Base-by-base conservation (phyloP, 345 rosid genomes). In the Sonneratia alba region DNA sequence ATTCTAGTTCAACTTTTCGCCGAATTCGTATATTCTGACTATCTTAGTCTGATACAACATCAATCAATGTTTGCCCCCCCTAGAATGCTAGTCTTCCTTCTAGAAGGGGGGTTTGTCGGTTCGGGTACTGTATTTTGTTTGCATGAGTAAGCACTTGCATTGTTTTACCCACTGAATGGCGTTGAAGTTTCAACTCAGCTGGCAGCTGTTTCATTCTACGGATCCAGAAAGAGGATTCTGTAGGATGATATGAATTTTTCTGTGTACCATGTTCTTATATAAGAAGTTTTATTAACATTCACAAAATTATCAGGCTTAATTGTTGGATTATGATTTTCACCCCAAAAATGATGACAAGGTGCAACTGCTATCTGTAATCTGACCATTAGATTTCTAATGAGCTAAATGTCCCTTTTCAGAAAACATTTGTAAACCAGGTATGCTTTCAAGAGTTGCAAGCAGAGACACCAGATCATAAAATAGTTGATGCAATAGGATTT, bases 401-500 rank as follows among this genome's bases (percentile, higher is more conserved):
- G 98, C 83, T 94, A 53, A 94, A 91, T 84, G 87, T 79, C 75
- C 98, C 97, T 47, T 94, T 91, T 72, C 98, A 94, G 72, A 81
- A 97, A 72, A 90, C 96, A 68, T 94, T 94, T 84, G 97, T 89
- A 75, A 88, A 86, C 76, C 98, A 94, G 98, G 98, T 93, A 85
- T 56, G 14, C n/a, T 9, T 16, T 59, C 9, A 4, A 27, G 32
- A 27, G 32, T 27, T 27, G 32, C 32, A 42, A 55, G 61, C 19
- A 55, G 16, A 53, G 59, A 53, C 8, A 7, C 5, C 45, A n/a
- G 27, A 21, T 56, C 62, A 5, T 56, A 56, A 7, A 56, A 1
- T 56, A 56, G 62, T n/a, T 56, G 24, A 21, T 11, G 3, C 3
- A 66, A 18, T 66, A 38, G 7, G 32, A 66, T 68, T 56, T 71